Conservation (phyloP, 192 early-diverging fungal species). For the Coemansia sp. region DNA sequence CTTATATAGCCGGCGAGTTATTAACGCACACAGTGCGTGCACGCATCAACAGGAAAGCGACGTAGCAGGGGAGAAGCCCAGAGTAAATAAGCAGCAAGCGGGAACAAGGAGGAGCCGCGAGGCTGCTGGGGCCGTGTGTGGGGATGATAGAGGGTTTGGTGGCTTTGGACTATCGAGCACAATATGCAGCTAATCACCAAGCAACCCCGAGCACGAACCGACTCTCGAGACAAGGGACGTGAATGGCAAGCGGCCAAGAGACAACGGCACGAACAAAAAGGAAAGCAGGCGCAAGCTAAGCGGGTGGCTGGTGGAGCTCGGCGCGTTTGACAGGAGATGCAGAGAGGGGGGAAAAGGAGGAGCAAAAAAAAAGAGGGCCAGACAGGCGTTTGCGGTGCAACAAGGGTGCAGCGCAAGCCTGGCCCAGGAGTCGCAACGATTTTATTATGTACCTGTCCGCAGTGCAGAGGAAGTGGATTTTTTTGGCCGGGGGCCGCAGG, state of each 20-base stretch:
- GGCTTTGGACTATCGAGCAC: conserved; percentile 9
- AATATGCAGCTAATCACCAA: conserved; percentile 11
- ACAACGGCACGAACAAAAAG: conserved; percentile 6
- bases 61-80: neutral
- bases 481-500: conserved; percentile 1
- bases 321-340: neutral
- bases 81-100: conserved; percentile 1
- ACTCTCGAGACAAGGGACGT: neutral
- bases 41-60: neutral
- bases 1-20: conserved; percentile 5
- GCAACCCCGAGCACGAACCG: conserved; percentile 7
- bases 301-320: conserved; percentile 4
- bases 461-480: neutral
- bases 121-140: conserved; percentile 5
- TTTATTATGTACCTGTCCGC: conserved; percentile 2
- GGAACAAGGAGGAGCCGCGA: neutral
- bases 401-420: neutral
- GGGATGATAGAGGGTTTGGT: conserved; percentile 2
- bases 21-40: neutral
- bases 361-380: neutral
- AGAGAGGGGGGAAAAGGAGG: neutral
- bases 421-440: conserved; percentile 5
- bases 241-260: neutral
- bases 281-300: neutral
- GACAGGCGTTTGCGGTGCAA: neutral